Base-by-base conservation (phyloP, 495 filamentous ascomycete genomes). In the Neurospora sublineolata region DNA sequence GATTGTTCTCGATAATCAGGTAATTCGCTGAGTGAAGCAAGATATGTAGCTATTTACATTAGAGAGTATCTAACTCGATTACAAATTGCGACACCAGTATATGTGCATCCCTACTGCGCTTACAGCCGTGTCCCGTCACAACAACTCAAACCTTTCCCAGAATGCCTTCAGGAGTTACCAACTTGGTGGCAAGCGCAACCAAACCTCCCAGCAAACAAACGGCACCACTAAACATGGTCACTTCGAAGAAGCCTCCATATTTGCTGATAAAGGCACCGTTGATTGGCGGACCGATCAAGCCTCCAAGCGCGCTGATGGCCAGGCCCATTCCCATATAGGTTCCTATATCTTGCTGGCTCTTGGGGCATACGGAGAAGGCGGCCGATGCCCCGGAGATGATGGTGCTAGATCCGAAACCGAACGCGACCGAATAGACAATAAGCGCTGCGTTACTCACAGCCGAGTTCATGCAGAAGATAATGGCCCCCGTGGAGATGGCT, bases 271-370 rank as follows among this genome's bases (percentile, higher is more conserved):
- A 71, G 1, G 79, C 83, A 0, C 87, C 87, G 72, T 83, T 85
- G n/a, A 87, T 79, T 0, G 86, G 87, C n/a, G 87, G 86, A 0
- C 86, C 86, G 37, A 87, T 83, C 69, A 89, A 67, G 6, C 77
- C 76, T 1, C 80, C 83, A 9, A 87, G 42, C 0, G 85, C 80
- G 5, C 75, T 76, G n/a, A 86, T 23, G 1, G 78, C 79, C 76
- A 88, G 79, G 4, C 83, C 86, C 84, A 86, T 86, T 23, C 86
- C 86, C 72, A 87, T 83, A 72, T 88, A 88, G 0, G 86, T 87
- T 1, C 87, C 86, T 23, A 87, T 79, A 38, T 87, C 75, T 70
- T 77, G 44, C 4, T 82, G 81, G 70, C 84, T 76, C 38, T 77
- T 76, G 7, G 83, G 74, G 68, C 80, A 82, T 41, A 79, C 71